Evolutionary conservation across 2,329 filamentous ascomycete genomes (phyloP).

Genomic region (Hymenoscyphus infarciens): DNA sequence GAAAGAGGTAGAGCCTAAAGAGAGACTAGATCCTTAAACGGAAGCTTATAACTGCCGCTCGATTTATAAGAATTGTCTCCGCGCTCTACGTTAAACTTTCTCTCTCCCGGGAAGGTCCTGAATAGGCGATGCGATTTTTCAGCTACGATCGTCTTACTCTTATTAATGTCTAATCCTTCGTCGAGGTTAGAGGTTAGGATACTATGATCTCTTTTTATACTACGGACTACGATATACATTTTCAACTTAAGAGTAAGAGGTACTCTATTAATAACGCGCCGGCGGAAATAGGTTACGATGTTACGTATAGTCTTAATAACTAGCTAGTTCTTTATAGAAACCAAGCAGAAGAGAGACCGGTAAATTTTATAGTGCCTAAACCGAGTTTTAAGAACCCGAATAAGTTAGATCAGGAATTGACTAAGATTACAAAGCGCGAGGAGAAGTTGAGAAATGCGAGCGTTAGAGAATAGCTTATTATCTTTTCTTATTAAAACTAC

Average conservation of each 20-base stretch:
- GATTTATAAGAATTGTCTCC: conserved; percentile 24
- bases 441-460: not conserved
- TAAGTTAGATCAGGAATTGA: not conserved
- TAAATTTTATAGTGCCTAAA: conserved; percentile 16
- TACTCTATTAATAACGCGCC: conserved; percentile 41
- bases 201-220: conserved; percentile 55
- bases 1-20: not conserved
- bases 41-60: conserved; percentile 13
- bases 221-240: conserved; percentile 55
- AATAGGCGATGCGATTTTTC: conserved; percentile 54
- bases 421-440: conserved; percentile 6
- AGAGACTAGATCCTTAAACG: not conserved
- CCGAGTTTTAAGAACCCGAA: not conserved
- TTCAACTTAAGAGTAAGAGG: conserved; percentile 44
- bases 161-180: conserved; percentile 48
- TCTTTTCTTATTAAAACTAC: not conserved
- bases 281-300: conserved; percentile 45
- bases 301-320: conserved; percentile 44
- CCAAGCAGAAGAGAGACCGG: conserved; percentile 27
- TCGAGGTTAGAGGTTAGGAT: conserved; percentile 50
- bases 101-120: conserved; percentile 8
- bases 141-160: conserved; percentile 56
- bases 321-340: conserved; percentile 43
- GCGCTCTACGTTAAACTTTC: conserved; percentile 12
- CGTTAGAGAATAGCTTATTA: not conserved